Percentiles rank a stretch among this genome's conserved stretches.
These are phyloP conservation scores for Trypanosoma cruzi DNA, from an alignment of 208 protist genomes.

Conservation along the genomic window DNA sequence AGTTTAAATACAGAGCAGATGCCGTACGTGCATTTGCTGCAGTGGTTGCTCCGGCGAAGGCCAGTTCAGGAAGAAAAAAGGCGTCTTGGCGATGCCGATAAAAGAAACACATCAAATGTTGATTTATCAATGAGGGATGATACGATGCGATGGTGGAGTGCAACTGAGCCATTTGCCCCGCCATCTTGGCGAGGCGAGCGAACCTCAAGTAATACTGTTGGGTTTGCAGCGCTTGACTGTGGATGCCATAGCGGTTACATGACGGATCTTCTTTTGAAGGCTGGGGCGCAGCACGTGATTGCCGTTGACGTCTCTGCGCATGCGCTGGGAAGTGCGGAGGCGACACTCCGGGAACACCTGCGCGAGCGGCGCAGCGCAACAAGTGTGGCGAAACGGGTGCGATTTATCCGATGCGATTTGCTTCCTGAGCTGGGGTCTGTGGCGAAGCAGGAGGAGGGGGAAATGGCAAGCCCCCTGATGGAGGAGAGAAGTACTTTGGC, in stretches of 20 bases:
- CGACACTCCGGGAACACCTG: constrained; percentile 63
- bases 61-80: not conserved
- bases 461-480: not conserved
- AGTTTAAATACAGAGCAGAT: constrained; percentile 56
- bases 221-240: constrained; percentile 71
- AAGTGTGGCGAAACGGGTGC: constrained; percentile 16
- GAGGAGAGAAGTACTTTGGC: constrained; percentile 6
- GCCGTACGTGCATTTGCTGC: constrained; percentile 81
- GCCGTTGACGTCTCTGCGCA: constrained; percentile 44
- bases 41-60: constrained; percentile 55
- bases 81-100: not conserved
- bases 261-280: constrained; percentile 64
- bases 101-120: not conserved
- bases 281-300: constrained; percentile 51
- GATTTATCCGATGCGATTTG: constrained; percentile 32
- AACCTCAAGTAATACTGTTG: not conserved
- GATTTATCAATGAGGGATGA: constrained; percentile 7
- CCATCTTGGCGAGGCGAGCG: constrained; percentile 14
- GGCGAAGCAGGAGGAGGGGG: not conserved
- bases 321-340: constrained; percentile 59
- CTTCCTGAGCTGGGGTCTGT: constrained; percentile 14
- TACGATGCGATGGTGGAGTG: constrained; percentile 44
- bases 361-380: constrained; percentile 33
- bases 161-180: constrained; percentile 45
- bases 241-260: constrained; percentile 76